Evolutionary conservation across 2,329 filamentous ascomycete species (phyloP).

Genomic region (Zymoseptoria pseudotritici): DNA sequence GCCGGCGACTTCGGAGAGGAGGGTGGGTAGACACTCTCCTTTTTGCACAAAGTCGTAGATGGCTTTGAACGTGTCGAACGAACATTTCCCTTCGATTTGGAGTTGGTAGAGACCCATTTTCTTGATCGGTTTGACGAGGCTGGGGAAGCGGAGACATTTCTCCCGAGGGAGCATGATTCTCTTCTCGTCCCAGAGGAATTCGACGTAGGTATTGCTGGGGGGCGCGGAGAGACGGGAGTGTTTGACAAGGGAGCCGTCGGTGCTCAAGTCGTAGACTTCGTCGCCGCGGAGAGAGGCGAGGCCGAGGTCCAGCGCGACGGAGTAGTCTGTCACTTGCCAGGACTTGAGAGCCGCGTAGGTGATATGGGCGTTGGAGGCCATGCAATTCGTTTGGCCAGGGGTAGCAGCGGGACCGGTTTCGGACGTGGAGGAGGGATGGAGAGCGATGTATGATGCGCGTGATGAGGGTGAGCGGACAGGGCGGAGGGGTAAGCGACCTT

Average conservation of each 20-base stretch:
- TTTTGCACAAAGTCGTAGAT: slow-evolving; percentile 29
- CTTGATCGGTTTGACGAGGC: slow-evolving; percentile 27
- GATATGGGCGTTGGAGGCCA: slow-evolving; percentile 25
- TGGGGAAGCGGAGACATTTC: slow-evolving; percentile 25
- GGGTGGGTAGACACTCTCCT: slow-evolving; percentile 6
- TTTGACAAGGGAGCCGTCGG: slow-evolving; percentile 24
- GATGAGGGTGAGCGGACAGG: neutral
- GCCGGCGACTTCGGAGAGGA: neutral
- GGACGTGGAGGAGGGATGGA: slow-evolving; percentile 15
- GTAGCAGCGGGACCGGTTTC: slow-evolving; percentile 9
- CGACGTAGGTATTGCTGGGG: slow-evolving; percentile 29
- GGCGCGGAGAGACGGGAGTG: slow-evolving; percentile 24
- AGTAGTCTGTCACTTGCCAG: slow-evolving; percentile 26
- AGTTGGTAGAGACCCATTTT: slow-evolving; percentile 27
- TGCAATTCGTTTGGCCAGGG: slow-evolving; percentile 25
- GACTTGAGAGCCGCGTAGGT: slow-evolving; percentile 24
- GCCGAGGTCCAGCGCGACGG: slow-evolving; percentile 28
- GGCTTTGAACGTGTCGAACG: slow-evolving; percentile 27
- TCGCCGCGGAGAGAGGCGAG: slow-evolving; percentile 28
- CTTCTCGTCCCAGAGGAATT: slow-evolving; percentile 32
- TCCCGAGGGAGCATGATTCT: slow-evolving; percentile 27
- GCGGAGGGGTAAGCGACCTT: neutral
- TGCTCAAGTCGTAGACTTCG: slow-evolving; percentile 29
- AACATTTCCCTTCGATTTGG: slow-evolving; percentile 23
- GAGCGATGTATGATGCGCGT: slow-evolving; percentile 12